These are phyloP conservation scores for Rhizopogon vulgaris DNA, from an alignment of 768 basidiomycete genomes.

Conservation along the genomic window DNA sequence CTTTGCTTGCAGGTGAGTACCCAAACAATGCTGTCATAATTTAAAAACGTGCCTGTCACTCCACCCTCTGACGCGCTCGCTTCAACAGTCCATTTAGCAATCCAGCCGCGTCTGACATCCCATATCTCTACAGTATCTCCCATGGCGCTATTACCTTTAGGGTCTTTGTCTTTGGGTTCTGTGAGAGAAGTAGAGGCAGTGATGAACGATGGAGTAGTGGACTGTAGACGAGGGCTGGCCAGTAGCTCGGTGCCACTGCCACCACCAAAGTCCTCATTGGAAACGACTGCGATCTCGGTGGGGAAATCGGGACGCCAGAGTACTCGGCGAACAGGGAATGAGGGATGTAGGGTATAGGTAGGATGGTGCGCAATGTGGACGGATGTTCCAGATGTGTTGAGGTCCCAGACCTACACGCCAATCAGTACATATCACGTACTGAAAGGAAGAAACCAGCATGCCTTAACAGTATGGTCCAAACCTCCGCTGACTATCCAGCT, in stretches of 20 bases:
- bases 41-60: conserved; percentile 53
- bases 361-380: conserved; percentile 60
- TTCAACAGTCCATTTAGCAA: conserved; percentile 76
- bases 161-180: conserved; percentile 13
- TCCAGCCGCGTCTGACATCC: conserved; percentile 77
- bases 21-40: neutral
- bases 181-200: conserved; percentile 1
- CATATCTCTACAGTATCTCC: conserved; percentile 76
- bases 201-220: conserved; percentile 15
- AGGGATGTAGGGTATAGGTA: conserved; percentile 66
- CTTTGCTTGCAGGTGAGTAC: conserved; percentile 28
- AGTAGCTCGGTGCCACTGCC: conserved; percentile 18
- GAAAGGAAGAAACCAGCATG: conserved; percentile 16
- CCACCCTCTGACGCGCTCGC: conserved; percentile 64
- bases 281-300: conserved; percentile 70
- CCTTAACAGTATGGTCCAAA: conserved; percentile 75
- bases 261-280: conserved; percentile 50
- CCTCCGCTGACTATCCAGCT: conserved; percentile 82
- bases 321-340: conserved; percentile 68
- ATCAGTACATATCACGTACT: neutral
- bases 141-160: conserved; percentile 7
- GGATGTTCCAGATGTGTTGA: conserved; percentile 31
- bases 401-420: conserved; percentile 61
- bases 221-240: conserved; percentile 24
- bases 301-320: conserved; percentile 74